Conservation (phyloP, 441 rosid genomes). For the Populus hybrid region DNA sequence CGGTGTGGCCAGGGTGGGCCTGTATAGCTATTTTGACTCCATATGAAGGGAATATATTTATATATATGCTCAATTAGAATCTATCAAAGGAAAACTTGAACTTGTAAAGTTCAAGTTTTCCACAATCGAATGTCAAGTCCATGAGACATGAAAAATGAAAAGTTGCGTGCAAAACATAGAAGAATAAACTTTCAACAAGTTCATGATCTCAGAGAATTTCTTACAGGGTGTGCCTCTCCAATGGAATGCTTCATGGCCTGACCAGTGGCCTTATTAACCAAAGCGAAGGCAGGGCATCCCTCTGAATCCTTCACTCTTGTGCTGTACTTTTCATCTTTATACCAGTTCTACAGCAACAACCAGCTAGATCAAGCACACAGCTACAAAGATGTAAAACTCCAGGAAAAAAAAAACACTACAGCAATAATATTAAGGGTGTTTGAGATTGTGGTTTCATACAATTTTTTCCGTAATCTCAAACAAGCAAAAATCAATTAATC, state of each 20-base stretch:
- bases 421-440: not conserved
- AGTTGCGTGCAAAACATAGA: not conserved
- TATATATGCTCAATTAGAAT: no score
- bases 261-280: conserved; percentile 77
- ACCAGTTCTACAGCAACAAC: conserved; percentile 65
- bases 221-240: conserved; percentile 82
- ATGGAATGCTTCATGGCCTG: conserved; percentile 79
- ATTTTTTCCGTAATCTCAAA: no score
- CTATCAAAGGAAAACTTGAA: not conserved
- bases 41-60: no score
- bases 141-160: not conserved
- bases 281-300: conserved; percentile 71
- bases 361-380: conserved; percentile 3
- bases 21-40: no score
- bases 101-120: not conserved
- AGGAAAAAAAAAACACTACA: not conserved
- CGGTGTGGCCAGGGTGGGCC: no score
- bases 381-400: not conserved
- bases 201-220: conserved; percentile 17
- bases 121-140: not conserved
- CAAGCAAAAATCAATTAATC: not conserved
- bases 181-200: not conserved
- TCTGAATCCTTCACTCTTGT: conserved; percentile 76
- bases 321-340: conserved; percentile 78
- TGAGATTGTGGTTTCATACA: no score